Conservation (phyloP, 2,329 filamentous ascomycete genomes). For the Sporothrix dimorphospora region DNA sequence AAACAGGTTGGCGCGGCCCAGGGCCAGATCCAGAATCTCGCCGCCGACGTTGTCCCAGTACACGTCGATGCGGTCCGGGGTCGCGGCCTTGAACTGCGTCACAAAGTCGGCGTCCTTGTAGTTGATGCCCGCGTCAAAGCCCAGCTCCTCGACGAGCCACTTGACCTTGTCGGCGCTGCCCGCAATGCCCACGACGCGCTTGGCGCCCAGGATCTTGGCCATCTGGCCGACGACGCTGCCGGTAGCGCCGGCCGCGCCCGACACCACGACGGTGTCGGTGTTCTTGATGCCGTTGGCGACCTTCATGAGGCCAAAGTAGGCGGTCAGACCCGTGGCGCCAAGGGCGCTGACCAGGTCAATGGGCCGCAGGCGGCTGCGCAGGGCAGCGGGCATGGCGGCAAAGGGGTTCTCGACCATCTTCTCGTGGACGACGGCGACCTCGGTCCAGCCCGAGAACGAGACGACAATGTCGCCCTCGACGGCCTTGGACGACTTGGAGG, state of each 20-base stretch:
- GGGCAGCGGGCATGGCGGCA: constrained; percentile 23
- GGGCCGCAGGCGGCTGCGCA: constrained; percentile 36
- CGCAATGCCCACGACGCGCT: constrained; percentile 57
- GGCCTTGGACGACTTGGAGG: constrained; percentile 51
- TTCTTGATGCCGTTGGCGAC: constrained; percentile 53
- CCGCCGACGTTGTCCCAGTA: constrained; percentile 78
- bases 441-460: constrained; percentile 59
- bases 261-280: constrained; percentile 68
- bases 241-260: constrained; percentile 68
- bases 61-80: constrained; percentile 62
- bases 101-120: constrained; percentile 68
- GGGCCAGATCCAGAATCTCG: constrained; percentile 68
- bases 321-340: constrained; percentile 65
- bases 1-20: constrained; percentile 63
- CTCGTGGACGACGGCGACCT: constrained; percentile 56
- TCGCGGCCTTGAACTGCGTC: constrained; percentile 62
- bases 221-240: constrained; percentile 69
- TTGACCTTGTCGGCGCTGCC: constrained; percentile 60
- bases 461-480: constrained; percentile 56
- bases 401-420: constrained; percentile 39
- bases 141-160: constrained; percentile 66
- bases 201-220: constrained; percentile 62
- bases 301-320: constrained; percentile 67
- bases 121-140: constrained; percentile 69
- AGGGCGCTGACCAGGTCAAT: constrained; percentile 56